Base-by-base conservation (phyloP, 225 moss, liverwort and hornwort genomes). In the Straminergon stramineum region DNA sequence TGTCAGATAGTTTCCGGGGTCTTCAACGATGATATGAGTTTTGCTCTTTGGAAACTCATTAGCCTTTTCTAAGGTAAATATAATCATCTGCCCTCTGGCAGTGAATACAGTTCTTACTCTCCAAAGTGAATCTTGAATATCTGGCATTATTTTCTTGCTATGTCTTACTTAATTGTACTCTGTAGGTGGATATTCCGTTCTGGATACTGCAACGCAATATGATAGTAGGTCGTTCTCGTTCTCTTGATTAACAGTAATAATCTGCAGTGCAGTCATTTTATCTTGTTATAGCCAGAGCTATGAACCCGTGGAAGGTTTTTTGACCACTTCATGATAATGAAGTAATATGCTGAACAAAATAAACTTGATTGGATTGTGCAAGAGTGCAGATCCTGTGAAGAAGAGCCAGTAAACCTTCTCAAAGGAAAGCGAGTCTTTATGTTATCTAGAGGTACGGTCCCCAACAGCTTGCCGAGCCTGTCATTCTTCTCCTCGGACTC, bases 401-500 rank as follows among this genome's bases (percentile, higher is more conserved):
- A 79, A 65, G 56, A 81, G 31, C 79, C 68, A 53, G 55, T 80
- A 55, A 81, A 89, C 60, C 48, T 43, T 82, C 43, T 75, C 43
- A 52, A 86, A 73, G 79, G 27, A 56, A 61, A 86, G 35, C 66
- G 66, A 81, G 30, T 57, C 11, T 66, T 37, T 31, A 39, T 70
- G 45, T 81, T 31, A 43, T 81, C 67, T 31, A 41, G 58, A 63
- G 75, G 48, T 68, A n/a, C 48, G 27, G 14, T 34, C n/a, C n/a
- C 31, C 69, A 84, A 67, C 86, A 86, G 67, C 66, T 77, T 55
- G 84, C 61, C 52, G 53, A 63, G 66, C 55, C 10, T 78, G 43
- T 91, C 75, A 88, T 90, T 91, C 88, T 62, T 93, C 90, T 81
- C 63, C 89, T 89, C 79, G 88, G 73, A 90, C 52, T 78, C 85